Conservation (phyloP, 768 basidiomycete species). For the Macrolepiota dolichaula region DNA sequence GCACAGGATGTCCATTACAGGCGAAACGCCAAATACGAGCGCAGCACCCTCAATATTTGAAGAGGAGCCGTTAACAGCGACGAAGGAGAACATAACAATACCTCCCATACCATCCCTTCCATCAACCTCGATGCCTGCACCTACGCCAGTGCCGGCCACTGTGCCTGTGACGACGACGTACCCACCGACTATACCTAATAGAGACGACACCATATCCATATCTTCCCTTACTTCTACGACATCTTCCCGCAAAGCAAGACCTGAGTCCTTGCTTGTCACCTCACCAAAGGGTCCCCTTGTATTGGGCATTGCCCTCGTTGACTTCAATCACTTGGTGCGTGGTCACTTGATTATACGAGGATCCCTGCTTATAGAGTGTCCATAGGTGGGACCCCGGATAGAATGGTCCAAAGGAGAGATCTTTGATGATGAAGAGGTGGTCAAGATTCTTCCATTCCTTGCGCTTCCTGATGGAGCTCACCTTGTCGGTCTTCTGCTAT, state of each 20-base stretch:
- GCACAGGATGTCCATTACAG: slow-evolving; percentile 27
- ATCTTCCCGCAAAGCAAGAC: slow-evolving; percentile 69
- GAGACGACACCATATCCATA: slow-evolving; percentile 51
- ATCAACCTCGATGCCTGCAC: neutral
- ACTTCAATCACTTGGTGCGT: slow-evolving; percentile 90
- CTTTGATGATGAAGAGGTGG: slow-evolving; percentile 81
- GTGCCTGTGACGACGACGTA: slow-evolving; percentile 44
- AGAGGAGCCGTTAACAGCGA: slow-evolving; percentile 16
- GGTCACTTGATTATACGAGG: slow-evolving; percentile 10
- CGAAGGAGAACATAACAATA: slow-evolving; percentile 23
- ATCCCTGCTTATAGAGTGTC: slow-evolving; percentile 10
- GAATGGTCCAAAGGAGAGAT: slow-evolving; percentile 80
- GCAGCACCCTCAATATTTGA: slow-evolving; percentile 45
- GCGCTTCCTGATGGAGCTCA: slow-evolving; percentile 98
- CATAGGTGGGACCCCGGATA: slow-evolving; percentile 86
- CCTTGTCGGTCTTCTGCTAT: slow-evolving; percentile 49
- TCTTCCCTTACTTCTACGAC: slow-evolving; percentile 58
- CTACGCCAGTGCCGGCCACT: slow-evolving; percentile 11
- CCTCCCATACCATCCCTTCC: slow-evolving; percentile 7
- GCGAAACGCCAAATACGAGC: slow-evolving; percentile 50
- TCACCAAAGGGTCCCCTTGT: slow-evolving; percentile 61
- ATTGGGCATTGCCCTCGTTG: slow-evolving; percentile 87
- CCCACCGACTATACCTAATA: slow-evolving; percentile 49
- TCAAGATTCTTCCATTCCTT: slow-evolving; percentile 86
- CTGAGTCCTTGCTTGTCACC: slow-evolving; percentile 73